phyloP scores from a whole-genome alignment of 257 asterid genomes.

The Primulina tabacum region DNA sequence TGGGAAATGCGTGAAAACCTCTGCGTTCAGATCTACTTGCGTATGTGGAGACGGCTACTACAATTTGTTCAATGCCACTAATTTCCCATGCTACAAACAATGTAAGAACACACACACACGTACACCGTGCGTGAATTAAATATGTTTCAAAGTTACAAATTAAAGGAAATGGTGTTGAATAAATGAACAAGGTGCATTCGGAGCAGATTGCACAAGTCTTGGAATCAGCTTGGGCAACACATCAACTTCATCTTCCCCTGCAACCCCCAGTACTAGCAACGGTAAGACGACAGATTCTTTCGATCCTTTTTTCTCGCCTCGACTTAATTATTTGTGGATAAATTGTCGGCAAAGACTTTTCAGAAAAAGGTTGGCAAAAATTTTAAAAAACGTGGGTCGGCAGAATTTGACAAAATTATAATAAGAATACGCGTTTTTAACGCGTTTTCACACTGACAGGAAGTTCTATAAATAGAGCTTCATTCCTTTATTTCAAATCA shows the following conservation, averaged over 20 bases:
- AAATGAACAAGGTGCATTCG: background rate
- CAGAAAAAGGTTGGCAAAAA: too few species aligned
- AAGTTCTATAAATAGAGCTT: too few species aligned
- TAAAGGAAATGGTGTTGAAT: background rate
- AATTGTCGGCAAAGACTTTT: too few species aligned
- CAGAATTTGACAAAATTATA: too few species aligned
- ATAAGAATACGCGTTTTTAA: too few species aligned
- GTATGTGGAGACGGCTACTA: background rate
- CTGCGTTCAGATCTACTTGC: background rate
- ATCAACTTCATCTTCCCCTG: background rate
- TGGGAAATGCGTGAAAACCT: background rate
- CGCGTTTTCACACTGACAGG: too few species aligned
- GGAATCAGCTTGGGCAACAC: background rate
- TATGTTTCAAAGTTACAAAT: too few species aligned
- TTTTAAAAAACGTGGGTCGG: too few species aligned
- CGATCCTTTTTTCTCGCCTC: background rate
- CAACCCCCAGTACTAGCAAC: background rate
- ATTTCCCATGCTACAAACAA: background rate
- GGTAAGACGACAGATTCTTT: background rate
- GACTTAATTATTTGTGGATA: too few species aligned
- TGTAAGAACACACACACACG: background rate
- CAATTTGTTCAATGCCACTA: background rate
- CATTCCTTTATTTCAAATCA: too few species aligned
- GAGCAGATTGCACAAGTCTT: background rate
- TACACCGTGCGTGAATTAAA: too few species aligned